These are phyloP conservation scores for Sporothrix humicola DNA, from an alignment of 2,329 filamentous ascomycete genomes.

Conservation along the genomic window DNA sequence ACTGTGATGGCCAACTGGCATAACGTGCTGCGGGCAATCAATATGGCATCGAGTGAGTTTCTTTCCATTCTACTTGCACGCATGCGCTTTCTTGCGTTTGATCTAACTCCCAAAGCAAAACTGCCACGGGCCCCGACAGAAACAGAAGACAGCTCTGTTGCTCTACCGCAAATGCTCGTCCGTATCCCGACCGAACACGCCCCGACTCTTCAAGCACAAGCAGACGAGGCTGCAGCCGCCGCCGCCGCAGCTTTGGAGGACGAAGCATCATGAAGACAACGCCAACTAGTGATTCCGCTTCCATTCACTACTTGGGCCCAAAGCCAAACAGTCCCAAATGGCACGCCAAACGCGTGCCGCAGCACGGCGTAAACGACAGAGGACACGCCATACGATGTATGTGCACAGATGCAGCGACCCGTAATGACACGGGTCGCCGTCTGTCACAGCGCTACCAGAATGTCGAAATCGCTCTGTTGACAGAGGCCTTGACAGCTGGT, in stretches of 20 bases:
- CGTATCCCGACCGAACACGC: constrained; percentile 83
- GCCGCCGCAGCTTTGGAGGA: constrained; percentile 44
- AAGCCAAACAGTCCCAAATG: background rate
- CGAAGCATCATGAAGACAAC: constrained; percentile 1
- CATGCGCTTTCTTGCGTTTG: no score
- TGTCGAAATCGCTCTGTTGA: background rate
- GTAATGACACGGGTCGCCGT: background rate
- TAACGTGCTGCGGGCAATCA: constrained; percentile 81
- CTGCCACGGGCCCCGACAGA: constrained; percentile 64
- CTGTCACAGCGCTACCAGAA: background rate
- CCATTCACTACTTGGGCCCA: background rate
- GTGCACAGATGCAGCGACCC: background rate
- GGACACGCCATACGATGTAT: no score
- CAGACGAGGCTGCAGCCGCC: constrained; percentile 56
- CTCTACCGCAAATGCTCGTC: constrained; percentile 80
- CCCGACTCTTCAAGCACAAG: constrained; percentile 65
- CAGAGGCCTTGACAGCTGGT: background rate
- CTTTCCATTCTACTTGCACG: no score
- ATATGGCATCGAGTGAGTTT: constrained; percentile 79
- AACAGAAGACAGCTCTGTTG: constrained; percentile 49
- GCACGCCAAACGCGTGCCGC: background rate
- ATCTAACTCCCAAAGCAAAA: constrained; percentile 60
- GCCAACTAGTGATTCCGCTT: background rate
- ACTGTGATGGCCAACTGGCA: constrained; percentile 88
- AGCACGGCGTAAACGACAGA: background rate